Base-by-base conservation (phyloP, 768 basidiomycete species). In the Trametes gibbosa region DNA sequence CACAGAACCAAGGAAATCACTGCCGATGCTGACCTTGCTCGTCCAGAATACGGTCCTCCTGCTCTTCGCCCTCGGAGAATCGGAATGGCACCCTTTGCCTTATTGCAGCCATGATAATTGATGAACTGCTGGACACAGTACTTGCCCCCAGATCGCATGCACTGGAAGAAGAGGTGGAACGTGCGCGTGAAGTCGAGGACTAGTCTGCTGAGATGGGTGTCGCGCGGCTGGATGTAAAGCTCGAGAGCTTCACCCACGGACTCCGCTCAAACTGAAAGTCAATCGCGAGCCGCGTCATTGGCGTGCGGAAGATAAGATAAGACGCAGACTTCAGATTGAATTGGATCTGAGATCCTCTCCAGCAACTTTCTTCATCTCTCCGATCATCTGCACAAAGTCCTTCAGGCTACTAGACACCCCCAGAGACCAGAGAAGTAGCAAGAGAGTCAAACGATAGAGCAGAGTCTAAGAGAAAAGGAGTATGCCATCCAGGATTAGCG, bases 11-110 rank as follows among this genome's bases (percentile, higher is more conserved):
- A 32, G 29, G 32, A 27, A 49, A 6, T 13, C 19, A n/a, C n/a
- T 7, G 5, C 34, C 3, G 8, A 10, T 5, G n/a, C 50, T 25
- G 40, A 67, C 69, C 69, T 69, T 70, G 68, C 51, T 70, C 69
- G 37, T 70, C 68, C 23, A 69, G 51, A 12, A 70, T 57, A 19
- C 45, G 65, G 10, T 50, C 58, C 21, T 65, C 59, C 19, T 65
- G 57, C 12, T 56, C 53, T 3, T 47, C 63, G 16, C 65, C 62
- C 10, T 65, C 65, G 6, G 58, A 50, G 46, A 65, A 66, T 21
- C 54, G 57, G 56, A 68, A 70, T 4, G 69, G 62, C 14, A 63
- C 49, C 19, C 69, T 50, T 35, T 65, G 63, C n/a, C 68, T 61
- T 9, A 64, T 23, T 13, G 57, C 58, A 46, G 59, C 58, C 50